These are phyloP conservation scores for Saturnispora quitensis DNA, from an alignment of 805 yeast genomes.

Conservation along the genomic window DNA sequence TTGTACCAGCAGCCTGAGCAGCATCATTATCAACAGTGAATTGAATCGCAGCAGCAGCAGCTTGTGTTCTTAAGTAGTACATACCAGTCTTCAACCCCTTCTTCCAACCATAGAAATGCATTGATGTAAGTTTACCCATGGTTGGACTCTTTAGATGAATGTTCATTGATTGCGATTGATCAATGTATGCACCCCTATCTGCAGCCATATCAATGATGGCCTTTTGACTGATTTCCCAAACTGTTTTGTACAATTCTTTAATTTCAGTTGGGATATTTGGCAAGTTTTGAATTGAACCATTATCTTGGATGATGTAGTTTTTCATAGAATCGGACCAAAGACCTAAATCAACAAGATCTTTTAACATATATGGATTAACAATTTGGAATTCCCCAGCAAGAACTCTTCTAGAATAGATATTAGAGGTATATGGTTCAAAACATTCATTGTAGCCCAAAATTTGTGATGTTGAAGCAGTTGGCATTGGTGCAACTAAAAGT, in stretches of 20 bases:
- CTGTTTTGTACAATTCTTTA: conserved; percentile 48
- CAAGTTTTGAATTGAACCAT: conserved; percentile 49
- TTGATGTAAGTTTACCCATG: conserved; percentile 93
- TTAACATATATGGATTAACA: conserved; percentile 49
- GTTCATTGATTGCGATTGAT: conserved; percentile 91
- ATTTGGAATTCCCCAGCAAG: conserved; percentile 58
- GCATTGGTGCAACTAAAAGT: conserved; percentile 56
- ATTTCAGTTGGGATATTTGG: conserved; percentile 46
- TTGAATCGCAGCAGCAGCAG: conserved; percentile 96
- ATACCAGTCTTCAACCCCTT: conserved; percentile 98
- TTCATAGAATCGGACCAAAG: conserved; percentile 51
- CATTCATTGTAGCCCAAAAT: conserved; percentile 55
- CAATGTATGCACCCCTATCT: conserved; percentile 71
- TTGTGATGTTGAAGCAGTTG: conserved; percentile 59
- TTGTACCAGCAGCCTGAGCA: conserved; percentile 23
- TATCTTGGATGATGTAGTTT: conserved; percentile 44
- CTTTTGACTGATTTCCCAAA: conserved; percentile 55
- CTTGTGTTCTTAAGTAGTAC: conserved; percentile 97
- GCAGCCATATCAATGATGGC: conserved; percentile 57
- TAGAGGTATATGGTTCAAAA: conserved; percentile 55
- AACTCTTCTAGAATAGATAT: conserved; percentile 54
- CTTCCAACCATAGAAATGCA: conserved; percentile 99
- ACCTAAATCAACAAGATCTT: conserved; percentile 50
- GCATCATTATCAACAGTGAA: conserved; percentile 62
- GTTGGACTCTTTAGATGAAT: conserved; percentile 89